A percentile compares a stretch with the other conserved stretches of the same genome.
Conservation (phyloP, 2,329 filamentous ascomycete genomes). For the Trichoderma cornu-damae region DNA sequence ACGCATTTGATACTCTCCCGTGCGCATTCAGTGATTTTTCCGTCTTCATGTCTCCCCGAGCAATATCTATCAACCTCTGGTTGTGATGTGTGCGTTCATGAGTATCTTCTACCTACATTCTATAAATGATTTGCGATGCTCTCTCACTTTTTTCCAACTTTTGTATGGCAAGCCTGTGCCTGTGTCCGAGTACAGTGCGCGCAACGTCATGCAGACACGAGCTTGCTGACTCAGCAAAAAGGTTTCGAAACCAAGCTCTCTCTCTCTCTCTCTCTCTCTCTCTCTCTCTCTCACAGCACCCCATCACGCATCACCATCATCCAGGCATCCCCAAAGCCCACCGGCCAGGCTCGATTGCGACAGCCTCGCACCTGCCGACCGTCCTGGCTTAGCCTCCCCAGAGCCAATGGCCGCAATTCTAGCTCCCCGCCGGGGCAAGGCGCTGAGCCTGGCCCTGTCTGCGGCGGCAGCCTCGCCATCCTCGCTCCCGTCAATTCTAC, state of each 20-base stretch:
- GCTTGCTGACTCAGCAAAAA: conserved; percentile 12
- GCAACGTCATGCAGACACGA: background rate
- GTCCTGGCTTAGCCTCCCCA: conserved; percentile 4
- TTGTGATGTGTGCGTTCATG: too few relatives aligned
- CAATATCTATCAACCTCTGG: too few relatives aligned
- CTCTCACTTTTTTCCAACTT: too few relatives aligned
- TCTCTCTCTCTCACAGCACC: too few relatives aligned
- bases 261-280: too few relatives aligned
- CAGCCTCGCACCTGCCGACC: background rate
- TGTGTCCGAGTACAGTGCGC: background rate
- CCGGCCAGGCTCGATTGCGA: background rate
- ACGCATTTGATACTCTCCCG: background rate
- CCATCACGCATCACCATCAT: background rate
- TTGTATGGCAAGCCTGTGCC: too few relatives aligned
- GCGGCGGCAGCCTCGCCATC: conserved; percentile 32
- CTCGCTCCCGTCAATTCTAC: background rate
- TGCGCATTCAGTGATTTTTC: background rate
- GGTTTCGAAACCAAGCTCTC: conserved; percentile 8
- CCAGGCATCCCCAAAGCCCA: background rate
- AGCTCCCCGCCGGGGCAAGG: conserved; percentile 56
- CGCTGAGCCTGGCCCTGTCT: conserved; percentile 52
- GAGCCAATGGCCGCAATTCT: conserved; percentile 53
- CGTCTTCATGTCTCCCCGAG: background rate
- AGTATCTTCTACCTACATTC: background rate
- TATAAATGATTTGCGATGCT: too few relatives aligned